These are phyloP conservation scores for Thalassiosira mediterranea DNA, from an alignment of 352 stramenopile genomes.

Conservation along the genomic window DNA sequence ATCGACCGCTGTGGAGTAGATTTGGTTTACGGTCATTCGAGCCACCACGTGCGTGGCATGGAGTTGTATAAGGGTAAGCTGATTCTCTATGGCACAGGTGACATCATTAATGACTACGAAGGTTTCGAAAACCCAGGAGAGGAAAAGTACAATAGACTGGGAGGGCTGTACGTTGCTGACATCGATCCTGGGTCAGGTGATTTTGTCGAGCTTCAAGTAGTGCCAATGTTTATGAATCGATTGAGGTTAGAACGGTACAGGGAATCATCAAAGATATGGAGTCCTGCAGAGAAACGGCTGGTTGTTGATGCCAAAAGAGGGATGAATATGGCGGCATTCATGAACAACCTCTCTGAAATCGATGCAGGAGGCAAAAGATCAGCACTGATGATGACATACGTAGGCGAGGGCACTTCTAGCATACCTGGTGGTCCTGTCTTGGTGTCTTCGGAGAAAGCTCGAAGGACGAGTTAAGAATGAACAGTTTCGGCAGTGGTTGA, in stretches of 20 bases:
- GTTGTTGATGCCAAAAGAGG: background rate
- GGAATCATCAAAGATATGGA: slow-evolving; percentile 15
- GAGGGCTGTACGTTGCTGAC: slow-evolving; percentile 61
- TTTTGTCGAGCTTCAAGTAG: slow-evolving; percentile 44
- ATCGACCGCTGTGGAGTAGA: slow-evolving; percentile 66
- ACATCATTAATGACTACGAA: slow-evolving; percentile 79
- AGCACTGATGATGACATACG: slow-evolving; percentile 5
- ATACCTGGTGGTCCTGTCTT: slow-evolving; percentile 12
- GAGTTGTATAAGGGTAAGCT: slow-evolving; percentile 68
- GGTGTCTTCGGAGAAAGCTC: too few species aligned
- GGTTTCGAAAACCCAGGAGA: slow-evolving; percentile 63
- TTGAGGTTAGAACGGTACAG: slow-evolving; percentile 52
- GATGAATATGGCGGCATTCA: background rate
- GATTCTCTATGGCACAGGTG: slow-evolving; percentile 71
- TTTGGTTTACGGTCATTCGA: slow-evolving; percentile 74
- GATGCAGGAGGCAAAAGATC: slow-evolving; percentile 1
- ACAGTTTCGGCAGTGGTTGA: too few species aligned
- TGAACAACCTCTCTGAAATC: slow-evolving; percentile 7
- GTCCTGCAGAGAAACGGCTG: background rate
- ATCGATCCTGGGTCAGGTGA: slow-evolving; percentile 28
- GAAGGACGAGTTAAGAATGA: too few species aligned
- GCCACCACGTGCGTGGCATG: slow-evolving; percentile 69
- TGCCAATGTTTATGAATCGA: slow-evolving; percentile 65
- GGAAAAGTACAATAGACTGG: slow-evolving; percentile 61
- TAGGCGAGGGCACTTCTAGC: slow-evolving; percentile 7